Conservation (phyloP, 2,329 filamentous ascomycete species). For the Claviceps sp. region DNA sequence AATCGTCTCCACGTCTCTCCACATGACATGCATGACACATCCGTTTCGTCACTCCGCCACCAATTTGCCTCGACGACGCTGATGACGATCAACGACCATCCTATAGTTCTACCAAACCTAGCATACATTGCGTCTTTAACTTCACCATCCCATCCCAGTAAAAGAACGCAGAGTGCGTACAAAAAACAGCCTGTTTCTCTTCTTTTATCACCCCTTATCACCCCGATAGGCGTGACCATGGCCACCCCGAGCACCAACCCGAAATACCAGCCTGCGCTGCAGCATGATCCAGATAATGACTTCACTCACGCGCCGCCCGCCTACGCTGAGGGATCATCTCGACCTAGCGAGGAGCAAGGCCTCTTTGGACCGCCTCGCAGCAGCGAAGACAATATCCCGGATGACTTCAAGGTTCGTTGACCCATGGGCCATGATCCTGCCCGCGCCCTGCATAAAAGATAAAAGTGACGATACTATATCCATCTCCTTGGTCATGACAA, state of each 20-base stretch:
- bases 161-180: neutral
- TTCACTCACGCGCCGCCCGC: conserved; percentile 73
- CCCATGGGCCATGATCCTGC: neutral
- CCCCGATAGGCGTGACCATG: conserved; percentile 32
- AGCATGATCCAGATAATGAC: conserved; percentile 67
- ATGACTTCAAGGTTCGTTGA: conserved; percentile 75
- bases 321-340: conserved; percentile 47
- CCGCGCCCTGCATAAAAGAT: neutral
- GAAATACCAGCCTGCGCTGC: conserved; percentile 72
- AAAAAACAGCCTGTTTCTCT: neutral
- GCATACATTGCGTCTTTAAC: neutral
- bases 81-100: neutral
- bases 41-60: neutral
- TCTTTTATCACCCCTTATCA: neutral
- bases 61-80: neutral
- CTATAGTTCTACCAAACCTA: neutral
- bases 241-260: conserved; percentile 42
- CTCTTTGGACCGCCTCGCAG: conserved; percentile 56
- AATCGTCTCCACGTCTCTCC: no score
- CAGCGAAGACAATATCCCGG: conserved; percentile 83
- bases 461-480: neutral
- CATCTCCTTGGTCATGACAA: no score
- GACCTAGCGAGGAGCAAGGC: conserved; percentile 40
- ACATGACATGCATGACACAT: neutral
- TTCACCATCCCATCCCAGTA: neutral